Percentiles rank a stretch among this genome's conserved stretches.
phyloP scores from a whole-genome alignment of 805 yeast species.

The Barnettozyma populi region DNA sequence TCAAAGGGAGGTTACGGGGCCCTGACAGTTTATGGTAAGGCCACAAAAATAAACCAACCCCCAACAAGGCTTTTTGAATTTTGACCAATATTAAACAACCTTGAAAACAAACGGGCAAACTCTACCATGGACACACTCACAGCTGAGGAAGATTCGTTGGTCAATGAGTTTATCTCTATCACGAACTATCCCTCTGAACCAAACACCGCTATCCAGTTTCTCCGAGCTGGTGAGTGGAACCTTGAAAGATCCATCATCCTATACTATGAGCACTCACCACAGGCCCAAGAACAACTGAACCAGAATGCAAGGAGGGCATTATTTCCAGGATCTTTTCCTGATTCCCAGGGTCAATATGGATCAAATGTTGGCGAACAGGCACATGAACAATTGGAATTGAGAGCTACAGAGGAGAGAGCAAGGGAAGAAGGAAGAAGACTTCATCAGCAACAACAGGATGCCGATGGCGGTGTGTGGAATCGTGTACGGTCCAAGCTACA shows the following conservation, averaged over 20 bases:
- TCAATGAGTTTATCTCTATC: conserved; percentile 16
- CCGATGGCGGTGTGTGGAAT: neutral
- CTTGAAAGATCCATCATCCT: conserved; percentile 29
- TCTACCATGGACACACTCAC: conserved; percentile 16
- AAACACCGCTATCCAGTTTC: conserved; percentile 18
- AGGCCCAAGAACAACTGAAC: conserved; percentile 22
- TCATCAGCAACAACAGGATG: conserved; percentile 2
- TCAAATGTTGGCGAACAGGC: conserved; percentile 6
- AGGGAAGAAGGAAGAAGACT: neutral
- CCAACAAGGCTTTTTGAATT: neutral
- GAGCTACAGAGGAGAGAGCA: neutral
- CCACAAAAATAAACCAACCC: neutral
- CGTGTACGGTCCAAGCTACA: conserved; percentile 20
- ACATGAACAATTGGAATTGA: neutral
- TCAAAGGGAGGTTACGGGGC: neutral
- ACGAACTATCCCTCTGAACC: conserved; percentile 18
- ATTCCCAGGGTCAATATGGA: conserved; percentile 7
- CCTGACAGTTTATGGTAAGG: neutral
- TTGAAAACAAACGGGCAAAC: neutral
- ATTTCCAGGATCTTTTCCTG: conserved; percentile 21
- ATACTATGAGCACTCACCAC: conserved; percentile 21
- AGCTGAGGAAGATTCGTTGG: conserved; percentile 7
- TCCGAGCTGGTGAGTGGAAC: conserved; percentile 32
- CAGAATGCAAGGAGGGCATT: conserved; percentile 9
- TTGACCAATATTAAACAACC: neutral